Evolutionary conservation across 371 early-diverging fungal genomes (phyloP).

Genomic region (Mucor lusitanicus): DNA sequence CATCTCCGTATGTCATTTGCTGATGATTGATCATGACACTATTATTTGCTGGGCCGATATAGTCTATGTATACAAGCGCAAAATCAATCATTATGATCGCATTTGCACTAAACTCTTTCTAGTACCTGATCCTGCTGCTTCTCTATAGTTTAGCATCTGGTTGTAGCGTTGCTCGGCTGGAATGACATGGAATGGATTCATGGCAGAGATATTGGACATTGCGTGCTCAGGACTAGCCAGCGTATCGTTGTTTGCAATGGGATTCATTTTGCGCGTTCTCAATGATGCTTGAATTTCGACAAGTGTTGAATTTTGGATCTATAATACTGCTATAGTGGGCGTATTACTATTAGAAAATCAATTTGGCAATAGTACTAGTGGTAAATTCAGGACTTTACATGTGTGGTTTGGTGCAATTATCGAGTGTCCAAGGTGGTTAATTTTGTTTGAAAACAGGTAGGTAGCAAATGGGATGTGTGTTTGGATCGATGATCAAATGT

Average conservation of each 20-base stretch:
- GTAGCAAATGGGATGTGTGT: not conserved
- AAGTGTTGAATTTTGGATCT: not conserved
- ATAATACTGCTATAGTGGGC: not conserved
- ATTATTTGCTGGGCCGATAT: not conserved
- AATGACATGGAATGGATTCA: not conserved
- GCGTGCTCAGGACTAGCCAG: not conserved
- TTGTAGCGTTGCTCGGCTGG: not conserved
- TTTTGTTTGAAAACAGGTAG: not conserved
- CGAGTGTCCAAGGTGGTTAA: not conserved
- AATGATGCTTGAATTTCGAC: not conserved
- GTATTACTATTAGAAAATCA: not conserved
- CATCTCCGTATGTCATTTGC: conserved; percentile 3
- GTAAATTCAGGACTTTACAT: not conserved
- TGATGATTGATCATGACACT: not conserved
- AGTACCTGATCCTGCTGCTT: not conserved
- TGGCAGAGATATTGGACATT: not conserved
- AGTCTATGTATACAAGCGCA: not conserved
- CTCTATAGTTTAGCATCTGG: not conserved
- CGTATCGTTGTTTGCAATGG: not conserved
- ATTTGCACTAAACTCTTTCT: not conserved
- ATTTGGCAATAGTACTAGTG: not conserved
- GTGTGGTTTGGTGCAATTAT: not conserved
- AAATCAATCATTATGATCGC: not conserved
- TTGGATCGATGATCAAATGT: not conserved
- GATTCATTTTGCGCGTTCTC: conserved; percentile 1